phyloP scores from a whole-genome alignment of 352 stramenopile species.

The Elongisporangium senticosum region DNA sequence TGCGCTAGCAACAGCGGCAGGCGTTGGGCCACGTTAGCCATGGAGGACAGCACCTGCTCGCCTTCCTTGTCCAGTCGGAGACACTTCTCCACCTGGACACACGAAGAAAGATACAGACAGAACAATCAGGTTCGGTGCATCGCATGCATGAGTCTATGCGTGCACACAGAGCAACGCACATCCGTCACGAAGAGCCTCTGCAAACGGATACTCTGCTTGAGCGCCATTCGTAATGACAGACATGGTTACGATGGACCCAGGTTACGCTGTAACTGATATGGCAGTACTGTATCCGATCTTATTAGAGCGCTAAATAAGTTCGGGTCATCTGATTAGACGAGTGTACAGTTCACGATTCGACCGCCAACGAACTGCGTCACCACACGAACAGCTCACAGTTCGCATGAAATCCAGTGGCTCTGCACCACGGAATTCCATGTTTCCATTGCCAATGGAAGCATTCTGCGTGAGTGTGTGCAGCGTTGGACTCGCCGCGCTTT shows the following conservation, averaged over 20 bases:
- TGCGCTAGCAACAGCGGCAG: conserved; percentile 34
- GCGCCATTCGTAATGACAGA: conserved; percentile 19
- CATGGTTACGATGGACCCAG: background rate
- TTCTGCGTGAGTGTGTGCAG: background rate
- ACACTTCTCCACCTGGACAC: conserved; percentile 36
- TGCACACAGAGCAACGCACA: conserved; percentile 14
- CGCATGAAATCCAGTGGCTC: background rate
- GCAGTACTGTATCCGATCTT: background rate
- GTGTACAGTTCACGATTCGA: background rate
- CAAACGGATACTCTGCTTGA: conserved; percentile 59
- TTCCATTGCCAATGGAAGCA: background rate
- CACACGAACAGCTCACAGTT: too few species aligned
- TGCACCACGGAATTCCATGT: too few species aligned
- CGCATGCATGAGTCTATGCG: background rate
- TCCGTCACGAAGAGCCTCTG: conserved; percentile 63
- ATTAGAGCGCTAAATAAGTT: background rate
- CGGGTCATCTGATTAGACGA: background rate
- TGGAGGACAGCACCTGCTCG: conserved; percentile 54
- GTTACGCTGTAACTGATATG: background rate
- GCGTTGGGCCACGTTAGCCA: conserved; percentile 60
- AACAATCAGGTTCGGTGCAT: background rate
- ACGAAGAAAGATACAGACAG: background rate
- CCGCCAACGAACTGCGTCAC: background rate
- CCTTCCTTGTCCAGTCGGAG: conserved; percentile 52
- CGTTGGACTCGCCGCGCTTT: background rate